phyloP scores from a whole-genome alignment of 768 basidiomycete species.

The Sistotremastrum niveocremeum region DNA sequence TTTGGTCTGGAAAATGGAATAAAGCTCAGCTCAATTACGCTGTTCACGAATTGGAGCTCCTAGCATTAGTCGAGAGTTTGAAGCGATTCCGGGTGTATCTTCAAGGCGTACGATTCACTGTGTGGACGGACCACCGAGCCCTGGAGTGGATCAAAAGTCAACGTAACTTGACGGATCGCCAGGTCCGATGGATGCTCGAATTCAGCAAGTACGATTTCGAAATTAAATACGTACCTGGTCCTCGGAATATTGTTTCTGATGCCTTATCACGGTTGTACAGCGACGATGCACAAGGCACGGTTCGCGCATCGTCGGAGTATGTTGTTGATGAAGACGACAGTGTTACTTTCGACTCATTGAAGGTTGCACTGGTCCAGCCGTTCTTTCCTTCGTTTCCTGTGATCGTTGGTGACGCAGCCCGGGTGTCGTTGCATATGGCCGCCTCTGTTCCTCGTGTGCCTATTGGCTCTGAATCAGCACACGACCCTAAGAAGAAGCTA shows the following conservation, averaged over 20 bases:
- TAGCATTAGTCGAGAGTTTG: neutral
- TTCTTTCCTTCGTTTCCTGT: too few relatives aligned
- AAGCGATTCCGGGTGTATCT: neutral
- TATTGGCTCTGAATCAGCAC: too few relatives aligned
- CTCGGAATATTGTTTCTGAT: constrained; percentile 20
- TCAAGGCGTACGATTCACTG: constrained; percentile 6
- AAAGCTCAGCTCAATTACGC: constrained; percentile 27
- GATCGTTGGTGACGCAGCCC: too few relatives aligned
- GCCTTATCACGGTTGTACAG: constrained; percentile 13
- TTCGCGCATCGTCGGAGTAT: constrained; percentile 12
- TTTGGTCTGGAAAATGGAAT: constrained; percentile 25
- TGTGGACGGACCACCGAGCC: constrained; percentile 9
- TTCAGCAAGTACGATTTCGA: constrained; percentile 19
- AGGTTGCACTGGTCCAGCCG: too few relatives aligned
- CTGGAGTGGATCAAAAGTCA: constrained; percentile 20
- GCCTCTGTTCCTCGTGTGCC: too few relatives aligned
- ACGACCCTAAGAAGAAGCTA: too few relatives aligned
- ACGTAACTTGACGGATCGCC: constrained; percentile 18
- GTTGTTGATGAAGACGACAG: constrained; percentile 7
- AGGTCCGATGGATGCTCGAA: constrained; percentile 25
- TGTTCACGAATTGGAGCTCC: constrained; percentile 23
- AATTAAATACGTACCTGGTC: constrained; percentile 18
- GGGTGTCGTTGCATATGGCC: too few relatives aligned
- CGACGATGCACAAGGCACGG: constrained; percentile 10
- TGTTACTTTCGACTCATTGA: too few relatives aligned